A percentile compares a stretch with the other conserved stretches of the same genome.
Conservation (phyloP, 2,329 filamentous ascomycete species). For the Torrubiella hemipterigena region DNA sequence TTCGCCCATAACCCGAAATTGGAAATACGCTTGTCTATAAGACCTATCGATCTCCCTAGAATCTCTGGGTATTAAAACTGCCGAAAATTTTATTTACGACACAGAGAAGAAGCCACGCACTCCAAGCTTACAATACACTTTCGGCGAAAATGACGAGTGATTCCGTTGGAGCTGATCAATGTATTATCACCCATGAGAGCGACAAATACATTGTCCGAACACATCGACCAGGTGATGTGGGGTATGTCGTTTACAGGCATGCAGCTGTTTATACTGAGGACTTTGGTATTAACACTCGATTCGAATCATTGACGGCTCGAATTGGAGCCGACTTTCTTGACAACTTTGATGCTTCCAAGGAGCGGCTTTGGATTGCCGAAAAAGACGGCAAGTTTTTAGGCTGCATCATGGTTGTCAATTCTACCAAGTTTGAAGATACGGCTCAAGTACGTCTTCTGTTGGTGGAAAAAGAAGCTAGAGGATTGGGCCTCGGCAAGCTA, state of each 20-base stretch:
- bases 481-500: slow-evolving; percentile 9
- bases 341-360: slow-evolving; percentile 10
- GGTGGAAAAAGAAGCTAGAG: slow-evolving; percentile 11
- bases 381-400: slow-evolving; percentile 12
- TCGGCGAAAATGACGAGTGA: no score
- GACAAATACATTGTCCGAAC: no score
- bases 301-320: slow-evolving; percentile 12
- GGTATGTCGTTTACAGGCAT: slow-evolving; percentile 14
- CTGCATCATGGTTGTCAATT: slow-evolving; percentile 12
- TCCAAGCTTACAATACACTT: no score
- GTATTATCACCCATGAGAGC: no score
- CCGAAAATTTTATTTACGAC: no score
- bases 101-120: no score
- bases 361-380: slow-evolving; percentile 17
- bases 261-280: slow-evolving; percentile 11
- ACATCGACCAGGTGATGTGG: slow-evolving; percentile 13
- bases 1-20: no score
- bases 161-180: no score
- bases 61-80: no score
- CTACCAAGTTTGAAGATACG: slow-evolving; percentile 5
- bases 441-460: slow-evolving; percentile 14
- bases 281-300: slow-evolving; percentile 8
- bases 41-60: no score
- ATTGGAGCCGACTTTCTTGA: slow-evolving; percentile 14
- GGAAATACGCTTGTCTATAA: no score